A percentile compares a stretch with the other conserved stretches of the same genome.
Conservation (phyloP, 768 basidiomycete species). For the Russula vinacea region DNA sequence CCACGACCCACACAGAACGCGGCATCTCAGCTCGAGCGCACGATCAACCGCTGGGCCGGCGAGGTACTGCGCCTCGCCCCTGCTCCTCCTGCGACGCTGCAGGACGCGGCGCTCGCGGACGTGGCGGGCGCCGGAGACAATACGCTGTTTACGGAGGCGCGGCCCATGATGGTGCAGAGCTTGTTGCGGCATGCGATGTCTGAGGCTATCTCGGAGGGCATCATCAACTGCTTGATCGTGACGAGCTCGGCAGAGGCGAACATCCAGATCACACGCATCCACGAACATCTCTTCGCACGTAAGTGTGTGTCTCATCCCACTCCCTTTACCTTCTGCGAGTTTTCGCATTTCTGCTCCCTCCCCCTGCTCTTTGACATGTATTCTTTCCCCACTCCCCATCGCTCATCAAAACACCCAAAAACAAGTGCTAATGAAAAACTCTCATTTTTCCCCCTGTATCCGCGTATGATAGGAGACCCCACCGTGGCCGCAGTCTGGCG, state of each 20-base stretch:
- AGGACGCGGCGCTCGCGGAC: constrained; percentile 57
- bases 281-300: constrained; percentile 86
- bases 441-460: too few species aligned
- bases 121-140: constrained; percentile 50
- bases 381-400: not conserved
- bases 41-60: constrained; percentile 86
- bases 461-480: constrained; percentile 66
- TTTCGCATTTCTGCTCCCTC: not conserved
- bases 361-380: not conserved
- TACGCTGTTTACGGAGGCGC: constrained; percentile 33
- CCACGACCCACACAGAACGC: constrained; percentile 52
- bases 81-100: constrained; percentile 50
- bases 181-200: constrained; percentile 78
- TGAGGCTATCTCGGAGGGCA: constrained; percentile 70
- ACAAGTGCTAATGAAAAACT: not conserved
- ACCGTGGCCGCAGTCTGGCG: constrained; percentile 90
- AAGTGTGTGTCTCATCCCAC: constrained; percentile 36
- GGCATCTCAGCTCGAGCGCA: constrained; percentile 62
- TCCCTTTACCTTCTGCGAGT: too few species aligned
- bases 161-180: constrained; percentile 73
- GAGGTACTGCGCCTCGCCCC: constrained; percentile 63
- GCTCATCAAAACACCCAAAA: not conserved
- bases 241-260: constrained; percentile 86
- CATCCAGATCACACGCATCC: constrained; percentile 77
- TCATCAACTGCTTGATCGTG: constrained; percentile 82